phyloP scores from a whole-genome alignment of 345 rosid genomes.

The Gossypium bickii region DNA sequence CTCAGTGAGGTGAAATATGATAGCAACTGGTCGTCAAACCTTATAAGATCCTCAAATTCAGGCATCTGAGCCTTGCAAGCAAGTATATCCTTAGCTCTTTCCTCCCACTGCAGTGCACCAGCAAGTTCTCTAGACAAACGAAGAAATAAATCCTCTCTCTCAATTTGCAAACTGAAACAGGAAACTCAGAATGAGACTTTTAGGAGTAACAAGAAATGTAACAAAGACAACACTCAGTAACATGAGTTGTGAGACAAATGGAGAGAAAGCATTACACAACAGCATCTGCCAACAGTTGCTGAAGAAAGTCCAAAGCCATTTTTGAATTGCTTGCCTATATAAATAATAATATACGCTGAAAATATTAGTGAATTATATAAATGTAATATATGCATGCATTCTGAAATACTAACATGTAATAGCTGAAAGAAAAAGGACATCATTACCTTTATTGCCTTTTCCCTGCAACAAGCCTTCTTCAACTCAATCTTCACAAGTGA shows the following conservation, averaged over 20 bases:
- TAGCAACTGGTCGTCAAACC: slow-evolving; percentile 36
- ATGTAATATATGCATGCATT: slow-evolving; percentile 7
- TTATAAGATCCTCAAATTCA: slow-evolving; percentile 64
- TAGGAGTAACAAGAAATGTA: background rate
- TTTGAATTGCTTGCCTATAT: slow-evolving; percentile 56
- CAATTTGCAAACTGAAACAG: slow-evolving; percentile 59
- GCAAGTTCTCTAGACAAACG: slow-evolving; percentile 47
- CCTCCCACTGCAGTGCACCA: slow-evolving; percentile 67
- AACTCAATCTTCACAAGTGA: slow-evolving; percentile 69
- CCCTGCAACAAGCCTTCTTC: slow-evolving; percentile 83
- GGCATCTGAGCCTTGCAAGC: slow-evolving; percentile 49
- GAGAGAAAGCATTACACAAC: slow-evolving; percentile 40
- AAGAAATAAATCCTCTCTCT: slow-evolving; percentile 50
- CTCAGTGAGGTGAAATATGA: background rate
- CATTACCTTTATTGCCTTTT: slow-evolving; percentile 61
- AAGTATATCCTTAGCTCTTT: slow-evolving; percentile 55
- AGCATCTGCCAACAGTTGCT: slow-evolving; percentile 61
- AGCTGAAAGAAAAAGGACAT: background rate
- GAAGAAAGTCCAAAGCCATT: slow-evolving; percentile 50
- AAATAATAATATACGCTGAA: background rate
- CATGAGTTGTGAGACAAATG: slow-evolving; percentile 8
- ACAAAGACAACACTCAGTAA: background rate
- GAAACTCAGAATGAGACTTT: background rate
- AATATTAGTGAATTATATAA: background rate
- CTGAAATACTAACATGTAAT: slow-evolving; percentile 1